Evolutionary conservation across 441 rosid species (phyloP).

Genomic region (Francoa sonchifolia): DNA sequence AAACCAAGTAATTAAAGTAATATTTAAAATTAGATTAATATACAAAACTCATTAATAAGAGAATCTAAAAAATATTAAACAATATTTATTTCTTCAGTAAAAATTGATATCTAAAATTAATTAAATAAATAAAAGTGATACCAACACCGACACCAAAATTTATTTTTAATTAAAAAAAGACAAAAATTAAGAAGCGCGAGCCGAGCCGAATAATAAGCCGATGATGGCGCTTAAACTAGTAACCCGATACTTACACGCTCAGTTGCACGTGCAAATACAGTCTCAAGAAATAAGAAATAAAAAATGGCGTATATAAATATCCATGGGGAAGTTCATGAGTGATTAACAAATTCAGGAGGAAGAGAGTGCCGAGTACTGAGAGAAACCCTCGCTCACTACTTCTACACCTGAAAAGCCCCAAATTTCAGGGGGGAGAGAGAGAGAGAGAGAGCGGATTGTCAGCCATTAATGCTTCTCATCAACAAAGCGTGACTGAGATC

Average conservation of each 20-base stretch:
- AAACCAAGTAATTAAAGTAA: no score
- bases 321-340: background rate
- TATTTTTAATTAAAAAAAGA: no score
- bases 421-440: background rate
- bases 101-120: no score
- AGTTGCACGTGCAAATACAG: slow-evolving; percentile 49
- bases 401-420: background rate
- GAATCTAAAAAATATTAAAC: no score
- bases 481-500: slow-evolving; percentile 17
- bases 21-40: no score
- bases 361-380: background rate
- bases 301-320: background rate
- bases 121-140: no score
- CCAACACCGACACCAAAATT: no score
- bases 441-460: slow-evolving; percentile 10
- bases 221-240: slow-evolving; percentile 26
- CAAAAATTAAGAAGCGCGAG: slow-evolving; percentile 8
- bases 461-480: slow-evolving; percentile 28
- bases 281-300: slow-evolving; percentile 20
- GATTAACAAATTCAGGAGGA: background rate
- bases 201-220: slow-evolving; percentile 48
- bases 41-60: no score
- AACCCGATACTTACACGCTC: slow-evolving; percentile 27
- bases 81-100: no score
- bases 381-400: slow-evolving; percentile 14